Evolutionary conservation across 2,329 filamentous ascomycete species (phyloP), one percentile per base, ranked within the genome.

Genomic region (Fusarium redolens): DNA sequence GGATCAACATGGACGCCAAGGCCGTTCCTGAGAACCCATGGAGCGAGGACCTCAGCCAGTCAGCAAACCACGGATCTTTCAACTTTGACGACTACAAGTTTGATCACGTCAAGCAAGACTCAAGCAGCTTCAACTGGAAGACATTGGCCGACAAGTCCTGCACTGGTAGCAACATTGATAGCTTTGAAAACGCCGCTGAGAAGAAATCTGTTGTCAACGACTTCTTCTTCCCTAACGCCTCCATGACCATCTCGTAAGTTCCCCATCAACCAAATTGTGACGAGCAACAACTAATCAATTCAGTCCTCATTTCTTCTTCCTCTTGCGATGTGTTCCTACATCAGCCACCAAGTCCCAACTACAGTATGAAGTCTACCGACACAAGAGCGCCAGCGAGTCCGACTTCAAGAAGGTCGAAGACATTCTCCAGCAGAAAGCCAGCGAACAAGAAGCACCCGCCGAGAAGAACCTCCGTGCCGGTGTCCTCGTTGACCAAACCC

Each of bases 81-180:
- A 81, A 86, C 73, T 85, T 86, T 61, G 82, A 85, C 1, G 81
- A 89, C 44, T 91, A 89, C 77, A 75, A 80, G 13, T 90, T 89
- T 70, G 87, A 90, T 69, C 87, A 90, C 72, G 78, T 79, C 7
- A 89, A 86, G 85, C 83, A 87, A 67, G 86, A 88, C 82, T 82
- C 86, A 11, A 86, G 85, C 2, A 82, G 84, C 33, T 88, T 86
- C 75, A 90, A 90, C 80, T 90, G 88, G 88, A 90, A 90, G 80
- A 86, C 86, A 10, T 77, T 89, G 40, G 85, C 85, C 28, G 71
- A 74, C 30, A 74, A 74, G 47, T 69, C 63, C 7, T 66, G 50
- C 35, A 38, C 58, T 11, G 58, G 50, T 40, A 56, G 65, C 35
- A 33, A 82, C 83, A 8, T 85, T 88, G 77, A 86, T 86, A 44